Evolutionary conservation across 176 grass and related monocot genomes (phyloP).

Genomic region (Leersia perrieri): DNA sequence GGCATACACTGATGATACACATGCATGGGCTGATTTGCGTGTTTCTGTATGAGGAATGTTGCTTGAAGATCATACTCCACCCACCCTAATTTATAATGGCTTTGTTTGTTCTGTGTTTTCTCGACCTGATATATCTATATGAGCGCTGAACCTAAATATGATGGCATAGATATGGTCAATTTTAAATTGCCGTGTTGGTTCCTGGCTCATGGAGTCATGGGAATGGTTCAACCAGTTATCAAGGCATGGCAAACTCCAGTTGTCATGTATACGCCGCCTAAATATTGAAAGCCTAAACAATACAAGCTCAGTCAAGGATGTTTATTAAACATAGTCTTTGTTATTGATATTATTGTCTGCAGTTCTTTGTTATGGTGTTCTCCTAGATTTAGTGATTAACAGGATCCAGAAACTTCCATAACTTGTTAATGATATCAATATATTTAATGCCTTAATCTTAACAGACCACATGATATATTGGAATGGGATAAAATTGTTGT

Average conservation of each 20-base stretch:
- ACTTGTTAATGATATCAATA: not conserved
- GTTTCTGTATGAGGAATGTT: not conserved
- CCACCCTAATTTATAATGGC: not conserved
- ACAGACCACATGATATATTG: not conserved
- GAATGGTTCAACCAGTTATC: not conserved
- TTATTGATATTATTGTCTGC: conserved; percentile 17
- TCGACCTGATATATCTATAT: not conserved
- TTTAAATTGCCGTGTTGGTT: not conserved
- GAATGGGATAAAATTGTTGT: not conserved
- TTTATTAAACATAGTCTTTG: not conserved
- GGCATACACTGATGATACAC: not conserved
- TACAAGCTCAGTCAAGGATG: not conserved
- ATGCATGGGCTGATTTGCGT: not conserved
- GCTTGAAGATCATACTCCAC: not conserved
- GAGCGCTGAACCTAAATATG: not conserved
- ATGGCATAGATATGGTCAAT: not conserved
- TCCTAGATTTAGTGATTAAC: not conserved
- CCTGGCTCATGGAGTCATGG: not conserved
- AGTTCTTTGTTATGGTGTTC: not conserved
- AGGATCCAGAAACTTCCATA: not conserved
- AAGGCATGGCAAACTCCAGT: not conserved
- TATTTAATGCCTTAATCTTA: not conserved
- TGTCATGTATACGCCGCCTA: not conserved
- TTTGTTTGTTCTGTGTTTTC: not conserved
- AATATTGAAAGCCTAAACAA: not conserved